These are phyloP conservation scores for Pyrenophora graminea DNA, from an alignment of 2,329 filamentous ascomycete genomes.

Conservation along the genomic window DNA sequence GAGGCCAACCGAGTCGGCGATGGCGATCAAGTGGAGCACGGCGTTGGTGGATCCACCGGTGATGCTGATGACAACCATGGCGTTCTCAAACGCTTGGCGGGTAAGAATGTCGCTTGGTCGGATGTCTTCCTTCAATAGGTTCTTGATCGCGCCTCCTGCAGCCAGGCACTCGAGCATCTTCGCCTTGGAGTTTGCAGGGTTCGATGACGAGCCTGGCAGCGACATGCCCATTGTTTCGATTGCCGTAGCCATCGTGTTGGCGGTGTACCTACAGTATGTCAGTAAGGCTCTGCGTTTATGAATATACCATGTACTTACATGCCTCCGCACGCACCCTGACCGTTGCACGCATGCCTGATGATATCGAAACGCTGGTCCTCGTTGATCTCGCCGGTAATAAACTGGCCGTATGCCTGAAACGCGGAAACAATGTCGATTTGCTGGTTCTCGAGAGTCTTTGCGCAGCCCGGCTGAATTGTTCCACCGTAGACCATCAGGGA, in stretches of 20 bases:
- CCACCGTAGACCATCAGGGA: conserved; percentile 98
- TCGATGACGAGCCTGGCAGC: conserved; percentile 56
- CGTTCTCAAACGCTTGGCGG: conserved; percentile 55
- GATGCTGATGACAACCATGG: conserved; percentile 57
- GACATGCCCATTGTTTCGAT: conserved; percentile 58
- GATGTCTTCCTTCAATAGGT: conserved; percentile 57
- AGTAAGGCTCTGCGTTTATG: no score
- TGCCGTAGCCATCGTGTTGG: conserved; percentile 58
- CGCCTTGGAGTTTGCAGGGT: conserved; percentile 56
- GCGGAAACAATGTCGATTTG: conserved; percentile 93
- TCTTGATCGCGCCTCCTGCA: conserved; percentile 56
- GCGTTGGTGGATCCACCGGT: conserved; percentile 58
- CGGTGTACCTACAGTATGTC: conserved; percentile 47
- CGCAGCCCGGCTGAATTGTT: conserved; percentile 89
- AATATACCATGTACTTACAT: conserved; percentile 52
- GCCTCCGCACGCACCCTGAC: conserved; percentile 80
- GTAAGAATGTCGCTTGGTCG: conserved; percentile 56
- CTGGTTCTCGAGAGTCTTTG: conserved; percentile 67
- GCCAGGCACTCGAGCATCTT: conserved; percentile 57
- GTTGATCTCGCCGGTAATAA: conserved; percentile 85
- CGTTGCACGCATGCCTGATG: conserved; percentile 87
- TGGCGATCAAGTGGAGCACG: conserved; percentile 57
- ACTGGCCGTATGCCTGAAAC: conserved; percentile 97
- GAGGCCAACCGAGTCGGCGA: conserved; percentile 55
- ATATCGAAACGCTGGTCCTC: conserved; percentile 94